Percentiles rank a stretch among this genome's conserved stretches.
phyloP scores from a whole-genome alignment of 2,329 filamentous ascomycete genomes.

The Aureobasidium sp. region DNA sequence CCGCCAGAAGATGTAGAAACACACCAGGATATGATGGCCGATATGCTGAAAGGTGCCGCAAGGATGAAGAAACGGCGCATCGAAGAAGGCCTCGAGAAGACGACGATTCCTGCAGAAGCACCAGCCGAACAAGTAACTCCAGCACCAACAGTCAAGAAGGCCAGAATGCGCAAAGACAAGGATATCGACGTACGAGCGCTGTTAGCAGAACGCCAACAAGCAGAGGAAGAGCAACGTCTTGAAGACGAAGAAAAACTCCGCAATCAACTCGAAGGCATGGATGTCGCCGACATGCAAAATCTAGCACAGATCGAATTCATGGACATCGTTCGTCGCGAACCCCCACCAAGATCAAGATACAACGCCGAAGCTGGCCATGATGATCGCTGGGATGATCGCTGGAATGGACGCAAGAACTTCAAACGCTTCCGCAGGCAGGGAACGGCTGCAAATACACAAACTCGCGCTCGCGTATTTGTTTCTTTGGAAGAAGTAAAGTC shows the following conservation, averaged over 20 bases:
- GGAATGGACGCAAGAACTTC: conserved; percentile 95
- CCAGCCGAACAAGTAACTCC: conserved; percentile 1
- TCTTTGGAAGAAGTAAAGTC: conserved; percentile 62
- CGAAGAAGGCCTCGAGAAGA: conserved; percentile 35
- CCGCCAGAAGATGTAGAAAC: conserved; percentile 21
- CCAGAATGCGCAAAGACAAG: conserved; percentile 46
- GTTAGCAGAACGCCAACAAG: conserved; percentile 48
- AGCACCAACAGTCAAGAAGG: conserved; percentile 23
- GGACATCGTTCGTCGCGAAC: conserved; percentile 46
- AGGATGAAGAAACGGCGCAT: conserved; percentile 72
- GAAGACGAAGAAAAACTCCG: conserved; percentile 59
- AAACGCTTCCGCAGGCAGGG: conserved; percentile 66
- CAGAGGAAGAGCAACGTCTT: conserved; percentile 47
- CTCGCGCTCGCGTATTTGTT: conserved; percentile 57
- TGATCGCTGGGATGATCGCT: conserved; percentile 74
- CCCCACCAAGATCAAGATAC: conserved; percentile 23
- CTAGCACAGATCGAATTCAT: conserved; percentile 74
- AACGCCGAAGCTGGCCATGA: conserved; percentile 36
- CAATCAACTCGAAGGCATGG: conserved; percentile 54
- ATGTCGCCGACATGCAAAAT: conserved; percentile 65
- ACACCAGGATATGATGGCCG: conserved; percentile 54
- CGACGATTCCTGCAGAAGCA: background rate
- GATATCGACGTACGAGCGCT: conserved; percentile 64
- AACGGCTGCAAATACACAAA: conserved; percentile 30
- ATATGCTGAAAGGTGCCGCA: conserved; percentile 68